Evolutionary conservation across 2,329 filamentous ascomycete species (phyloP), one percentile per base, ranked within the genome.

Genomic region (Dactylellina drechsleri): DNA sequence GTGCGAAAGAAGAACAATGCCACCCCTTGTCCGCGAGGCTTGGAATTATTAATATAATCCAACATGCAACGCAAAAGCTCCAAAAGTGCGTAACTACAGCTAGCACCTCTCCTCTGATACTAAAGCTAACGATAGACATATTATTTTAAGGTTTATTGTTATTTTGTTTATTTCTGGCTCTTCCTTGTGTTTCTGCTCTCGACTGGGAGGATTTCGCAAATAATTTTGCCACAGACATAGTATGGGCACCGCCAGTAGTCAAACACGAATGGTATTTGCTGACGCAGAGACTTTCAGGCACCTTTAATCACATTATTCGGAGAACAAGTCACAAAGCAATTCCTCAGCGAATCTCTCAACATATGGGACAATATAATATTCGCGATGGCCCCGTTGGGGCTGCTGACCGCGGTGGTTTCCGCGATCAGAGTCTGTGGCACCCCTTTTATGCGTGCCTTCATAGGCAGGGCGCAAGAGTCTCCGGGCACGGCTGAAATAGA

Each of bases 281-380:
- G 15, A 60, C 41, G 12, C 10, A 12, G 54, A 36, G 13, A 23
- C 16, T 41, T 10, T 20, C 28, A 50, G 66, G 77, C 64, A 0
- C 81, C 81, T 0, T 70, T 83, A 0, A 76, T 84, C 0, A 77
- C 81, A 0, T 78, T 84, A 0, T 83, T 83, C 23, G 82, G 83
- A 6, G 82, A 84, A 49, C 79, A 81, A 2, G 79, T 82, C 0
- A 82, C 83, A 0, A 82, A 82, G 49, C 82, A 83, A 31, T 83
- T 81, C 52, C 78, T 84, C 2, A 83, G 81, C 70, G 80, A 82
- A 70, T 79, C 79, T 2, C 18, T 76, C 20, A 70, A 65, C 8
- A 73, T 54, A 61, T 50, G 76, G 60, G 77, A 78, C 23, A 76
- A 75, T 50, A 23, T 78, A 43, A 74, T 78, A 26, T 78, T 78